Conservation (phyloP, 371 early-diverging fungal genomes). For the Fennellomyces sp. region DNA sequence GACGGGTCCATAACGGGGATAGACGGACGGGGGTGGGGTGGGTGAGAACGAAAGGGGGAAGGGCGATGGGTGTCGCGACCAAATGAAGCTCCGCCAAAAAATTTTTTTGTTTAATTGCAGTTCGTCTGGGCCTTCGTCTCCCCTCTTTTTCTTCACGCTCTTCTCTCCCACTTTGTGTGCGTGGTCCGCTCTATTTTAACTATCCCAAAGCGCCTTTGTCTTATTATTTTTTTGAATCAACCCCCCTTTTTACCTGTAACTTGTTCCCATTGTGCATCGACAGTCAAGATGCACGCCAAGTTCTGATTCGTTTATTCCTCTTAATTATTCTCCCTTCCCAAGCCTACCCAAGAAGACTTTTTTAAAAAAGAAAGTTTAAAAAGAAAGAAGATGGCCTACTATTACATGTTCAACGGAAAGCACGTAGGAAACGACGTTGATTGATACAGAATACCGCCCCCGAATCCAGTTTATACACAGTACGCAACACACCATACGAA, state of each 20-base stretch:
- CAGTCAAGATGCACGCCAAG: conserved; percentile 26
- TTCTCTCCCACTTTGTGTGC: neutral
- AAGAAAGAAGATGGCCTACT: conserved; percentile 27
- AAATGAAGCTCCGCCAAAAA: neutral
- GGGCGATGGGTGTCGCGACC: neutral
- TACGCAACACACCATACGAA: conserved; percentile 3
- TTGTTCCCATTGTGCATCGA: conserved; percentile 21
- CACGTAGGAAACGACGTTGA: conserved; percentile 40
- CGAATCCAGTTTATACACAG: conserved; percentile 11
- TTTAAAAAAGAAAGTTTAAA: neutral
- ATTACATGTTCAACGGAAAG: conserved; percentile 37
- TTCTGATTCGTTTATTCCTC: conserved; percentile 16
- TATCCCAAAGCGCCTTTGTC: neutral
- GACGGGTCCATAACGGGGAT: too few species aligned
- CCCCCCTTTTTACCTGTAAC: neutral
- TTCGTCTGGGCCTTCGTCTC: neutral
- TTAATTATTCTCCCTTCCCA: conserved; percentile 17
- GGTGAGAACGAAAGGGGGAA: neutral
- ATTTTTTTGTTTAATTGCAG: too few species aligned
- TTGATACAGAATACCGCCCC: conserved; percentile 34
- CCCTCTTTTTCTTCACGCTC: neutral
- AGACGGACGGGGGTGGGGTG: too few species aligned
- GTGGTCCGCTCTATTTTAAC: neutral
- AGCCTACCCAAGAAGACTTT: conserved; percentile 4
- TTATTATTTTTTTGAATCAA: neutral